These are phyloP conservation scores for Mallotus repandus DNA, from an alignment of 441 rosid genomes.

Conservation along the genomic window DNA sequence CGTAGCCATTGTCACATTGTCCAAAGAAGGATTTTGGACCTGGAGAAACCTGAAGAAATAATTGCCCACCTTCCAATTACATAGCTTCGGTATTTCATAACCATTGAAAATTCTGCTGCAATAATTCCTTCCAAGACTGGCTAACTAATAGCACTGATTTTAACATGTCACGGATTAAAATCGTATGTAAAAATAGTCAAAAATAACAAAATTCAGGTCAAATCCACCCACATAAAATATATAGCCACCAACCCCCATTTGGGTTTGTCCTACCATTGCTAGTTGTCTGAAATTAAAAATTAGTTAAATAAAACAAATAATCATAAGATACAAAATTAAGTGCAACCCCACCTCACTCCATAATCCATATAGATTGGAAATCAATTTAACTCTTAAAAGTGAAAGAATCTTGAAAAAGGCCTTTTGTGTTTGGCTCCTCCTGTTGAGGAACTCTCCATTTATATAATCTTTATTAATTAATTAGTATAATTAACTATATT, in stretches of 20 bases:
- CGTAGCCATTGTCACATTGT: too few relatives aligned
- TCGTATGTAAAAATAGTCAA: neutral
- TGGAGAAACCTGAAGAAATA: too few relatives aligned
- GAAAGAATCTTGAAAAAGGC: conserved; percentile 14
- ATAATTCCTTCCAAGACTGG: too few relatives aligned
- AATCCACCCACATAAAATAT: conserved; percentile 1
- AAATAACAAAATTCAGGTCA: conserved; percentile 3
- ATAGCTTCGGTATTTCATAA: too few relatives aligned
- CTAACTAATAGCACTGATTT: too few relatives aligned
- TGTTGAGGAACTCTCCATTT: conserved; percentile 28
- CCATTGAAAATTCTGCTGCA: too few relatives aligned
- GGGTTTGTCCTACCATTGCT: neutral
- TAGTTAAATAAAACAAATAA: conserved; percentile 17
- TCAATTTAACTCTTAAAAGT: neutral
- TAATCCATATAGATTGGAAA: conserved; percentile 10
- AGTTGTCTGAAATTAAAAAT: too few relatives aligned
- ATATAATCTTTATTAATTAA: neutral
- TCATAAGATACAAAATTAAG: conserved; percentile 7
- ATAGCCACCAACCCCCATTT: conserved; percentile 11
- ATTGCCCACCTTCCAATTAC: too few relatives aligned
- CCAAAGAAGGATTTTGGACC: too few relatives aligned
- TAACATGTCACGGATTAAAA: too few relatives aligned
- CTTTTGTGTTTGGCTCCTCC: conserved; percentile 24
- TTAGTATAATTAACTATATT: neutral
- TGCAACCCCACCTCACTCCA: conserved; percentile 1